These are phyloP conservation scores for Solanum chilense DNA, from an alignment of 257 asterid genomes.

Conservation along the genomic window DNA sequence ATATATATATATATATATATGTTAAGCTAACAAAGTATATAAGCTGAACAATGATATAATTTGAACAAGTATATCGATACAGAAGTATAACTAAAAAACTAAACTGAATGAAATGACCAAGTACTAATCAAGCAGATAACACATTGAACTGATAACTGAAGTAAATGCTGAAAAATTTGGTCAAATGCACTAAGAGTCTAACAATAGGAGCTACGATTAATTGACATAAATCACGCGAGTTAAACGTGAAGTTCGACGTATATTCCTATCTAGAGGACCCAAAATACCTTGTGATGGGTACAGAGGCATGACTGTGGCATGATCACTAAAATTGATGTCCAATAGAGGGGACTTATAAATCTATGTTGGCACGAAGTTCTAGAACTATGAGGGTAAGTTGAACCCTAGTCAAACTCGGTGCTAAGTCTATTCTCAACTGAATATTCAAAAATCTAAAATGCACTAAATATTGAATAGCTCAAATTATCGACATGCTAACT, in stretches of 20 bases:
- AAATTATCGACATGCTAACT: background rate
- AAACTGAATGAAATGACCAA: background rate
- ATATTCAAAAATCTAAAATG: too few species aligned
- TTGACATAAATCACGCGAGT: background rate
- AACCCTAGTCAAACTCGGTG: too few species aligned
- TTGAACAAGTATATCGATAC: background rate
- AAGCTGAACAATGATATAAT: background rate
- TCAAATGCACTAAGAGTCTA: background rate
- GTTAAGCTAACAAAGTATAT: background rate
- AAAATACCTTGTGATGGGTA: background rate
- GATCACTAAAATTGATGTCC: background rate
- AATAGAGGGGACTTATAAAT: background rate
- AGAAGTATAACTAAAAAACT: background rate
- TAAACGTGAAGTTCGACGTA: background rate
- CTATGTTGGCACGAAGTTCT: rapidly evolving
- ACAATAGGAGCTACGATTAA: background rate
- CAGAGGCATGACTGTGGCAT: background rate
- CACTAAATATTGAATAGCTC: background rate
- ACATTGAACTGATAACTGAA: background rate
- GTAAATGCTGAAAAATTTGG: background rate
- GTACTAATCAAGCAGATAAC: background rate
- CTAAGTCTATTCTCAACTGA: background rate
- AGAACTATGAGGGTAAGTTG: too few species aligned
- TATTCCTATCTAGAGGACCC: background rate
- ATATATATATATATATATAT: too few species aligned